A percentile compares a stretch with the other conserved stretches of the same genome.
Evolutionary conservation across 805 yeast species (phyloP).

Genomic region (Isabelozyma heimii): DNA sequence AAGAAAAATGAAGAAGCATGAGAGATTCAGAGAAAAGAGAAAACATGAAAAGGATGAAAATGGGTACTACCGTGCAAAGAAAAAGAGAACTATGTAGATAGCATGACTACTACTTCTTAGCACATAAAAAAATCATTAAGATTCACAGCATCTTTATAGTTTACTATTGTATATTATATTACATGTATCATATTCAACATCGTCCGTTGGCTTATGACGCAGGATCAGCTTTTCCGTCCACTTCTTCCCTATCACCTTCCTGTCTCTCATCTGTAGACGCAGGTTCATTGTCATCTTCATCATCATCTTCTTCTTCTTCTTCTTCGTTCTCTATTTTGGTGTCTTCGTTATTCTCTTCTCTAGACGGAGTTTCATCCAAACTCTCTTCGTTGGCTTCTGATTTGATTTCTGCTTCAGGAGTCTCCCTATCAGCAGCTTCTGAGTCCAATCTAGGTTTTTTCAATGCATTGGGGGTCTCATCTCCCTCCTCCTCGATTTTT

Average conservation of each 20-base stretch:
- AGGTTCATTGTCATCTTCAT: neutral
- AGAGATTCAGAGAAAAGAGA: conserved; percentile 72
- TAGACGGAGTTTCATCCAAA: neutral
- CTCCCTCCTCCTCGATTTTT: conserved; percentile 5
- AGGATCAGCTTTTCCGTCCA: neutral
- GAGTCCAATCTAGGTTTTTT: conserved; percentile 12
- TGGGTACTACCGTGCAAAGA: conserved; percentile 70
- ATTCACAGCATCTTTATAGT: neutral
- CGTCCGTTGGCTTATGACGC: neutral
- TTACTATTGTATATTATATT: neutral
- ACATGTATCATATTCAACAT: neutral
- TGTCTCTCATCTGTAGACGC: neutral
- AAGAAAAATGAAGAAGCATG: conserved; percentile 74
- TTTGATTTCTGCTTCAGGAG: conserved; percentile 1
- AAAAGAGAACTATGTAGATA: conserved; percentile 29
- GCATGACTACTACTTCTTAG: neutral
- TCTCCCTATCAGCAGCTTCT: conserved; percentile 1
- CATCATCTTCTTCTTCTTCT: neutral
- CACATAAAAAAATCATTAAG: no score
- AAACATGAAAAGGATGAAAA: conserved; percentile 70
- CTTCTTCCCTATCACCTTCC: neutral
- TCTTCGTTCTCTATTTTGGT: conserved; percentile 1
- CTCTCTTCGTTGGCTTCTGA: conserved; percentile 2
- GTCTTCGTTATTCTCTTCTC: neutral
- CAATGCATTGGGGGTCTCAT: conserved; percentile 2